Percentiles rank a stretch among this genome's conserved stretches.
These are phyloP conservation scores for Omphalea diandra DNA, from an alignment of 441 rosid genomes.

Conservation along the genomic window DNA sequence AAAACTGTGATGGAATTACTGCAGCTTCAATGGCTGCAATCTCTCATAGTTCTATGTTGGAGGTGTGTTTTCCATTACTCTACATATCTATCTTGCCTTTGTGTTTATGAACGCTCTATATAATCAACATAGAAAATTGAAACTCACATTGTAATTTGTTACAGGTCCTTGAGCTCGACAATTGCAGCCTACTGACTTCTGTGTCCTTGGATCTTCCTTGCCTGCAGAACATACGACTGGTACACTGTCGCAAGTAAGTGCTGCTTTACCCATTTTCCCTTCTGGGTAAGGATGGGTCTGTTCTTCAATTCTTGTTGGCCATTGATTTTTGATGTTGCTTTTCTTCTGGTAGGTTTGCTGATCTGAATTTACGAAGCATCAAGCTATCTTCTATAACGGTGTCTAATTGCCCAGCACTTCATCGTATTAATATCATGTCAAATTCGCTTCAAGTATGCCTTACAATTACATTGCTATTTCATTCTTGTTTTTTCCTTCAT, in stretches of 20 bases:
- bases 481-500: constrained; percentile 13
- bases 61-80: constrained; percentile 52
- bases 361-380: constrained; percentile 65
- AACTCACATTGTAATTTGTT: constrained; percentile 18
- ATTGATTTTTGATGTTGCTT: background rate
- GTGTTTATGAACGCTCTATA: constrained; percentile 11
- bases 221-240: constrained; percentile 77
- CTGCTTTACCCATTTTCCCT: constrained; percentile 17
- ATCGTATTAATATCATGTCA: constrained; percentile 76
- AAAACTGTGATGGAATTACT: constrained; percentile 94
- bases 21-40: constrained; percentile 96
- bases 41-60: constrained; percentile 62
- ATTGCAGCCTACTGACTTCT: constrained; percentile 84
- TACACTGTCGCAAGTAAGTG: constrained; percentile 93
- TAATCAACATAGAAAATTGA: constrained; percentile 7
- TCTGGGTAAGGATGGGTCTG: too few species aligned
- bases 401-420: constrained; percentile 86
- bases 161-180: constrained; percentile 95
- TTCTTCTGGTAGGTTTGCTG: constrained; percentile 64
- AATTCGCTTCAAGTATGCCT: constrained; percentile 73
- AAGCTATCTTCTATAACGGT: constrained; percentile 80
- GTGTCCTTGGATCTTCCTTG: constrained; percentile 88
- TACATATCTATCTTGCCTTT: background rate
- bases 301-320: constrained; percentile 5
- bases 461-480: background rate